phyloP scores from a whole-genome alignment of 225 moss, liverwort and hornwort genomes.

The Rhytidiadelphus loreus region DNA sequence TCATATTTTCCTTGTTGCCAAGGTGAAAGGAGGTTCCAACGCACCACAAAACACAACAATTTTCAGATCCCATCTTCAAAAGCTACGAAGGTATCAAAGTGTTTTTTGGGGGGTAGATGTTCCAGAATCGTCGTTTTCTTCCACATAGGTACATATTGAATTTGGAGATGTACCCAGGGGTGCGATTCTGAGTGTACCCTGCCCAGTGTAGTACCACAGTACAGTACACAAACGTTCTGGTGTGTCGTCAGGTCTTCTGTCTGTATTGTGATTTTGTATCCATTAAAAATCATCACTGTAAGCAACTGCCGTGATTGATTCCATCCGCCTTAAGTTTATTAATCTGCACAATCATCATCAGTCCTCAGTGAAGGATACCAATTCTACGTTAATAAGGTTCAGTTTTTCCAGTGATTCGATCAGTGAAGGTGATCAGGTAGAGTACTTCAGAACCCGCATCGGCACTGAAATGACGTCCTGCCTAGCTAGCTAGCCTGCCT shows the following conservation, averaged over 20 bases:
- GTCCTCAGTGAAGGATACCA: not conserved
- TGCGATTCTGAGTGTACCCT: not conserved
- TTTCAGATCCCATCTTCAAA: not conserved
- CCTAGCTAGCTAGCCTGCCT: too few species aligned
- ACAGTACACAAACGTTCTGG: too few species aligned
- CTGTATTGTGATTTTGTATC: too few species aligned
- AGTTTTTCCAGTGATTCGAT: too few species aligned
- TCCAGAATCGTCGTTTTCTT: not conserved
- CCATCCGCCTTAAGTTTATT: not conserved
- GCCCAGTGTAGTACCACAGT: too few species aligned
- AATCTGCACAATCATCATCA: not conserved
- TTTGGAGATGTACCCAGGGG: not conserved
- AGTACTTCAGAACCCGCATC: too few species aligned
- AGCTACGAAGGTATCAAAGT: accelerated
- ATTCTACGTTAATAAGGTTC: not conserved
- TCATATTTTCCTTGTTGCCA: not conserved
- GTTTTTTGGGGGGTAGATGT: not conserved
- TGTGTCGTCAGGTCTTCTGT: too few species aligned
- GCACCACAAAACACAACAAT: accelerated
- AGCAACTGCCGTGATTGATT: not conserved
- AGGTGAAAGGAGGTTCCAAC: not conserved
- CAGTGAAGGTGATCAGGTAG: not conserved
- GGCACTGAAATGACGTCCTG: too few species aligned
- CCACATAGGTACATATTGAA: too few species aligned
- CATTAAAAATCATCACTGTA: too few species aligned